A percentile compares a stretch with the other conserved stretches of the same genome.
Conservation (phyloP, 1,139 yeast genomes). For the Debaryomycetaceae sp. region DNA sequence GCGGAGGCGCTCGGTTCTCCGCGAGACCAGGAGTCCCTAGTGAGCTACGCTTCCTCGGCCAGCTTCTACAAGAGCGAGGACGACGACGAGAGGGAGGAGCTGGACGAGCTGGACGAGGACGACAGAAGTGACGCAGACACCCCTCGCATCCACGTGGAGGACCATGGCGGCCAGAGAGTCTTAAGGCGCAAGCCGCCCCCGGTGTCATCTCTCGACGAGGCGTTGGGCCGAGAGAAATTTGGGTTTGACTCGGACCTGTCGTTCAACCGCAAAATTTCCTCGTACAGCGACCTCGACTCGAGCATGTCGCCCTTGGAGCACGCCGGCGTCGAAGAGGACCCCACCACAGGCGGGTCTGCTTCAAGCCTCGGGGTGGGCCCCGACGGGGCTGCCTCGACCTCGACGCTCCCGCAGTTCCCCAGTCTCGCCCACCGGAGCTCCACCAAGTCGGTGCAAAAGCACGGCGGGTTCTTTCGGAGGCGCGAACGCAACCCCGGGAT, state of each 20-base stretch:
- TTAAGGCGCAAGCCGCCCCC: too few species aligned
- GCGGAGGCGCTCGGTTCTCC: too few species aligned
- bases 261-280: constrained; percentile 1
- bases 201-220: too few species aligned
- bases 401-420: constrained; percentile 26
- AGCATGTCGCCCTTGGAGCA: constrained; percentile 4
- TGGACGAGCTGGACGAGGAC: too few species aligned
- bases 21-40: too few species aligned
- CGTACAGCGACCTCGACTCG: neutral
- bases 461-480: neutral
- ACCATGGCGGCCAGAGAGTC: too few species aligned
- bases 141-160: too few species aligned
- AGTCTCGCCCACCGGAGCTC: neutral
- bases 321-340: neutral
- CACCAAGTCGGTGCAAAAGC: neutral
- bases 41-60: too few species aligned
- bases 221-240: too few species aligned
- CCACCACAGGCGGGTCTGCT: neutral
- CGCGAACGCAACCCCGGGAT: constrained; percentile 3
- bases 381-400: constrained; percentile 6
- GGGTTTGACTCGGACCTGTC: constrained; percentile 6
- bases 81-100: too few species aligned
- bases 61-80: too few species aligned
- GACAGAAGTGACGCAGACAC: too few species aligned
- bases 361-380: neutral